A percentile compares a stretch with the other conserved stretches of the same genome.
Conservation (phyloP, 192 early-diverging fungal genomes). For the Backusella westeae region DNA sequence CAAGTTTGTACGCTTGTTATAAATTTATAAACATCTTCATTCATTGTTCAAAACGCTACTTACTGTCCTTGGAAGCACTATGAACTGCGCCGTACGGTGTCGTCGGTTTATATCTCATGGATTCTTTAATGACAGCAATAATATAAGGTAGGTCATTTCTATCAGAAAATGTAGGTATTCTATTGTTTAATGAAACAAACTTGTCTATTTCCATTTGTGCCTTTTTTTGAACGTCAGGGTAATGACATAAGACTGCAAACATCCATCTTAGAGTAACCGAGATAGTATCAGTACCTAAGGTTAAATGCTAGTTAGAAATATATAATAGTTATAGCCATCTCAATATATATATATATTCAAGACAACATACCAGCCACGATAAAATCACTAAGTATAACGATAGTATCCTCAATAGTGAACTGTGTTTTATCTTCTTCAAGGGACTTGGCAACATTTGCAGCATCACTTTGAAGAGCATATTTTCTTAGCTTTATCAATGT, state of each 20-base stretch:
- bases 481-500: neutral
- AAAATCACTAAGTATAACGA: conserved; percentile 2
- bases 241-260: conserved; percentile 5
- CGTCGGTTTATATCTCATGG: conserved; percentile 7
- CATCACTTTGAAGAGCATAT: neutral
- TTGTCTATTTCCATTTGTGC: conserved; percentile 14
- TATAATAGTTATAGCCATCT: neutral
- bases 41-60: neutral
- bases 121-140: conserved; percentile 15
- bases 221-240: conserved; percentile 22
- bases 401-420: neutral
- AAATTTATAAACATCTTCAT: neutral
- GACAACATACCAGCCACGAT: neutral
- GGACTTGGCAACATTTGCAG: neutral
- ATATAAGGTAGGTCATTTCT: conserved; percentile 13
- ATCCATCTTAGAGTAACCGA: conserved; percentile 18
- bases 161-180: neutral
- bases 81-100: conserved; percentile 14
- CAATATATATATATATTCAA: neutral
- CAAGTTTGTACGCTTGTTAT: neutral
- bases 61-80: conserved; percentile 2
- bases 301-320: neutral
- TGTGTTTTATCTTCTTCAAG: neutral
- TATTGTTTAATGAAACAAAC: neutral
- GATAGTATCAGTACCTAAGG: neutral